Percentiles rank a stretch among this genome's conserved stretches.
phyloP scores from a whole-genome alignment of 495 filamentous ascomycete species.

The Aspergillus sclerotiicarbonarius region DNA sequence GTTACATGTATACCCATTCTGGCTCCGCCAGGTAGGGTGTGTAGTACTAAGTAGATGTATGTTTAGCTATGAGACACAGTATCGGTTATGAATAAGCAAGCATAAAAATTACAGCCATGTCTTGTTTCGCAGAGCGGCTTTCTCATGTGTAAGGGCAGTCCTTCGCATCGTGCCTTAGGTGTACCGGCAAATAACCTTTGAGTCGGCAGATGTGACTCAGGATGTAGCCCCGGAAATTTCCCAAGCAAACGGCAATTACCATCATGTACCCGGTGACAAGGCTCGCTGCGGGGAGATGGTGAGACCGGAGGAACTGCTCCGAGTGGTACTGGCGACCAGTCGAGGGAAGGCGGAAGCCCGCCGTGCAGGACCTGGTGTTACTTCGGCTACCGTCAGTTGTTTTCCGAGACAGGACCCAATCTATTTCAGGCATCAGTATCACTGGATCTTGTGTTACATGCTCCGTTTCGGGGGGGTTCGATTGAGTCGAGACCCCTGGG shows the following conservation, averaged over 20 bases:
- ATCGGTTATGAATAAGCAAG: not conserved
- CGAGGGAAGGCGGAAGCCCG: not conserved
- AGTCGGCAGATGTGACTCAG: not conserved
- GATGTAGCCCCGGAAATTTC: not conserved
- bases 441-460: too few relatives aligned
- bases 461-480: too few relatives aligned
- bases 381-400: not conserved
- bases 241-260: not conserved
- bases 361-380: not conserved
- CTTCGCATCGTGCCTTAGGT: not conserved
- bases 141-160: not conserved
- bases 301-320: not conserved
- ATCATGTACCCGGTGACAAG: not conserved
- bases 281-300: not conserved
- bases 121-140: not conserved
- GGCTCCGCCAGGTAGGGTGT: too few relatives aligned
- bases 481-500: too few relatives aligned
- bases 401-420: too few relatives aligned
- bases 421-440: too few relatives aligned
- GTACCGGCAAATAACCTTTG: not conserved
- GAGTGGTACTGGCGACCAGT: not conserved
- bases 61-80: not conserved
- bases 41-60: too few relatives aligned
- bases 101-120: too few relatives aligned
- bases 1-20: too few relatives aligned